Evolutionary conservation across 805 yeast species (phyloP).

Genomic region (Kazachstania africana): DNA sequence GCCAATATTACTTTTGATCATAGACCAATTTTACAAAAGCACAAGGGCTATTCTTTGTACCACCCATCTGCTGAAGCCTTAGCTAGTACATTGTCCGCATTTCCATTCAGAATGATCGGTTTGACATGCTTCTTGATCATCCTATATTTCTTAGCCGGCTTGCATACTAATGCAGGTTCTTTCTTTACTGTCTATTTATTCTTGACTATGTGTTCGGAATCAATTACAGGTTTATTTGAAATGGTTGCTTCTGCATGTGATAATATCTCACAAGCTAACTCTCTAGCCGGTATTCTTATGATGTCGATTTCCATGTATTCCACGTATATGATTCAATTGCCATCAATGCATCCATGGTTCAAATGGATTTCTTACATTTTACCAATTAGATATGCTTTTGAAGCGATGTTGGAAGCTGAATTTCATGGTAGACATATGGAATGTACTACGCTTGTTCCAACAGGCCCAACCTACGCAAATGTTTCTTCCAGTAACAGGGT

Average conservation of each 20-base stretch:
- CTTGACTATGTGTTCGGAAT: constrained; percentile 15
- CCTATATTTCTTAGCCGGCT: constrained; percentile 46
- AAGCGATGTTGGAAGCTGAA: constrained; percentile 32
- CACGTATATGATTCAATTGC: constrained; percentile 49
- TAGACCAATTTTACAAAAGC: constrained; percentile 57
- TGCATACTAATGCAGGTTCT: constrained; percentile 39
- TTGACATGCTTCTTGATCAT: constrained; percentile 36
- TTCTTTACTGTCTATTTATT: constrained; percentile 43
- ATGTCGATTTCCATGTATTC: constrained; percentile 43
- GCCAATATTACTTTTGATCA: constrained; percentile 40
- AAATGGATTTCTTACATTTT: constrained; percentile 46
- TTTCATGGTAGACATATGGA: constrained; percentile 20
- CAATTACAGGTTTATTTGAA: constrained; percentile 34
- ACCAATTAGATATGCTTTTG: constrained; percentile 46
- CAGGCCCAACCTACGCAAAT: constrained; percentile 40
- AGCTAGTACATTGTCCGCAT: constrained; percentile 45
- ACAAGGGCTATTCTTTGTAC: constrained; percentile 59
- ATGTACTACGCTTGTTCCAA: constrained; percentile 35
- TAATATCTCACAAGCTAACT: constrained; percentile 42
- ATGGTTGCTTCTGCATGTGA: constrained; percentile 40
- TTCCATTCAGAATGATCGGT: constrained; percentile 48
- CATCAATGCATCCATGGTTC: constrained; percentile 55
- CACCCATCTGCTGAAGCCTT: constrained; percentile 71
- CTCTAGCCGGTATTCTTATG: constrained; percentile 42
- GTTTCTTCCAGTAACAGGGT: constrained; percentile 29